Evolutionary conservation across 2,329 filamentous ascomycete genomes (phyloP).

Genomic region (Uncinocarpus reesii): DNA sequence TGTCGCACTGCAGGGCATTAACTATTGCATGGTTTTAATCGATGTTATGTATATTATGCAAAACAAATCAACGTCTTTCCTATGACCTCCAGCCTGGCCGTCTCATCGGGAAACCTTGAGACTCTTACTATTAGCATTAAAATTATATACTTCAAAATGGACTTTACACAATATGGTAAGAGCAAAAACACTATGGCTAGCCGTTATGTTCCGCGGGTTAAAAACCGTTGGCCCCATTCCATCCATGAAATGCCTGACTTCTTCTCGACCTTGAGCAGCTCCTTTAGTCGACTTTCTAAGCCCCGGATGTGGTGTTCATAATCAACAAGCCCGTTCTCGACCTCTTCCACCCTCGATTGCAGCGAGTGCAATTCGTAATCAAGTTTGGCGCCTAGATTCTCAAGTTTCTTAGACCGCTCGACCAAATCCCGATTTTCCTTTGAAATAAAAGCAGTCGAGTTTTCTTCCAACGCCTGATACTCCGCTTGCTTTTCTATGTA

Average conservation of each 20-base stretch:
- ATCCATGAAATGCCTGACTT: constrained; percentile 48
- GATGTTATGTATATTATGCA: constrained; percentile 9
- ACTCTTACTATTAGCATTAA: background rate
- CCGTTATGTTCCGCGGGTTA: constrained; percentile 14
- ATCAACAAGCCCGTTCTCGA: constrained; percentile 69
- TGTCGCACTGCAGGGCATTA: background rate
- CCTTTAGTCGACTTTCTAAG: constrained; percentile 54
- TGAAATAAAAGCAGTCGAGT: constrained; percentile 57
- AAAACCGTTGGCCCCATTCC: constrained; percentile 37
- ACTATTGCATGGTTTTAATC: background rate
- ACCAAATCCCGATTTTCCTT: constrained; percentile 59
- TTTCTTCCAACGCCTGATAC: constrained; percentile 57
- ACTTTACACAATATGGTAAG: background rate
- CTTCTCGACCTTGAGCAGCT: constrained; percentile 53
- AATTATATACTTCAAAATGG: background rate
- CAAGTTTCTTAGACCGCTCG: constrained; percentile 66
- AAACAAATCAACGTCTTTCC: background rate
- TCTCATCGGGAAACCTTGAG: background rate
- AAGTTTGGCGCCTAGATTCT: constrained; percentile 69
- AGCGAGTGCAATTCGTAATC: constrained; percentile 84
- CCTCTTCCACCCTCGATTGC: constrained; percentile 70
- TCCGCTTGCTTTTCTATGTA: constrained; percentile 62
- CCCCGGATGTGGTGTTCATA: constrained; percentile 70
- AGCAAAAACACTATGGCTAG: background rate
- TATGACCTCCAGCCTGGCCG: background rate